Evolutionary conservation across 2,329 filamentous ascomycete species (phyloP).

Genomic region (Colletotrichum ledebouriae): DNA sequence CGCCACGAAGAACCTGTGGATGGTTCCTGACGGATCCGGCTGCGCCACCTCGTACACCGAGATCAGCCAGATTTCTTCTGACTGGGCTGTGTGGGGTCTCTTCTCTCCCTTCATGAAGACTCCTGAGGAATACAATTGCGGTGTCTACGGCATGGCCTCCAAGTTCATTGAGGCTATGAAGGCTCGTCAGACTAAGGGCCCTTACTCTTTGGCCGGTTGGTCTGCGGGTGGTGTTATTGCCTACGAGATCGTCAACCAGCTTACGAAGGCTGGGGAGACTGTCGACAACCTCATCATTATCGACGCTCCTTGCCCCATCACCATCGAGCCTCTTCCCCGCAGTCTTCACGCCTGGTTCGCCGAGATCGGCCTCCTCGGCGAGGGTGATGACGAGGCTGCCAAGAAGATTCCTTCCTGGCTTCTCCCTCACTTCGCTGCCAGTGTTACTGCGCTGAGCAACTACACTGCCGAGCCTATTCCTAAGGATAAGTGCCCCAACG

Average conservation of each 20-base stretch:
- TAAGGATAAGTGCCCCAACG: slow-evolving; percentile 69
- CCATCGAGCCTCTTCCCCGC: slow-evolving; percentile 75
- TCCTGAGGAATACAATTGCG: slow-evolving; percentile 68
- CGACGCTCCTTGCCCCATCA: slow-evolving; percentile 75
- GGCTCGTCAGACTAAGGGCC: slow-evolving; percentile 76
- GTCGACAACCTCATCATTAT: slow-evolving; percentile 75
- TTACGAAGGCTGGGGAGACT: slow-evolving; percentile 67
- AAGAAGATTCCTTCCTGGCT: slow-evolving; percentile 79
- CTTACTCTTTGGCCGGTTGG: slow-evolving; percentile 80
- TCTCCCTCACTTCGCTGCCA: slow-evolving; percentile 78
- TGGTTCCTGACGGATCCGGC: slow-evolving; percentile 69
- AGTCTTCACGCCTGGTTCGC: slow-evolving; percentile 80
- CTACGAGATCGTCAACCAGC: slow-evolving; percentile 74
- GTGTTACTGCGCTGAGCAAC: slow-evolving; percentile 75
- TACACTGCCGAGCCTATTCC: slow-evolving; percentile 77
- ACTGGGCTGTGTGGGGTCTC: slow-evolving; percentile 65
- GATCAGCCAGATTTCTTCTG: slow-evolving; percentile 64
- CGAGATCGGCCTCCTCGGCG: slow-evolving; percentile 78
- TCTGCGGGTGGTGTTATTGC: slow-evolving; percentile 82
- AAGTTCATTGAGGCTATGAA: slow-evolving; percentile 71
- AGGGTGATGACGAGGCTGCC: slow-evolving; percentile 60
- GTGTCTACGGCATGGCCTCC: slow-evolving; percentile 67
- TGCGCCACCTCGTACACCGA: slow-evolving; percentile 77
- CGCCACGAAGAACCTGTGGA: slow-evolving; percentile 63
- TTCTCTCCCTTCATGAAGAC: slow-evolving; percentile 76